These are phyloP conservation scores for Umbelopsis sp. DNA, from an alignment of 192 early-diverging fungal genomes.

Conservation along the genomic window DNA sequence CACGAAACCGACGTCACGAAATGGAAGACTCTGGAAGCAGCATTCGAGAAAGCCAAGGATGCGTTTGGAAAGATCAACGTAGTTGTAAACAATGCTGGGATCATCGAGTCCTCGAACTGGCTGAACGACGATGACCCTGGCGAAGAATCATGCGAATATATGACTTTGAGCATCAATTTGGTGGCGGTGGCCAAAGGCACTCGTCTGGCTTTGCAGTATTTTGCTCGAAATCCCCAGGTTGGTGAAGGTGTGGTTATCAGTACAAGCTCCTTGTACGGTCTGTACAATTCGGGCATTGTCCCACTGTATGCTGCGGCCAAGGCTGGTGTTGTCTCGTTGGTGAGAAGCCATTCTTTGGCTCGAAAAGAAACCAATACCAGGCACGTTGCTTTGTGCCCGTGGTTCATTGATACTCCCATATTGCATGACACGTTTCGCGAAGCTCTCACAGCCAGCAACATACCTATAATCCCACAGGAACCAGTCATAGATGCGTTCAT, in stretches of 20 bases:
- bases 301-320: conserved; percentile 4
- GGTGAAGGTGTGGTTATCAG: conserved; percentile 8
- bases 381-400: background rate
- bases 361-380: background rate
- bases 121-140: background rate
- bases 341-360: background rate
- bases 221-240: background rate
- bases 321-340: background rate
- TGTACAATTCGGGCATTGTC: conserved; percentile 6
- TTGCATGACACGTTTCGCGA: background rate
- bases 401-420: conserved; percentile 6
- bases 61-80: conserved; percentile 16
- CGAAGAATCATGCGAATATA: background rate
- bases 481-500: background rate
- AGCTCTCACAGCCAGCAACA: background rate
- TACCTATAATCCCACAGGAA: background rate
- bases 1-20: conserved; percentile 12
- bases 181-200: background rate
- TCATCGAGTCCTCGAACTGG: background rate
- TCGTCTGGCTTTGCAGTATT: background rate
- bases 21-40: conserved; percentile 7
- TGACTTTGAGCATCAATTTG: background rate
- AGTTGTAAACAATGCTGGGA: conserved; percentile 9
- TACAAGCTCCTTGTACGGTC: background rate
- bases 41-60: background rate